Evolutionary conservation across 164 flowering plant species (phyloP).

Genomic region (Hamamelis virginiana): DNA sequence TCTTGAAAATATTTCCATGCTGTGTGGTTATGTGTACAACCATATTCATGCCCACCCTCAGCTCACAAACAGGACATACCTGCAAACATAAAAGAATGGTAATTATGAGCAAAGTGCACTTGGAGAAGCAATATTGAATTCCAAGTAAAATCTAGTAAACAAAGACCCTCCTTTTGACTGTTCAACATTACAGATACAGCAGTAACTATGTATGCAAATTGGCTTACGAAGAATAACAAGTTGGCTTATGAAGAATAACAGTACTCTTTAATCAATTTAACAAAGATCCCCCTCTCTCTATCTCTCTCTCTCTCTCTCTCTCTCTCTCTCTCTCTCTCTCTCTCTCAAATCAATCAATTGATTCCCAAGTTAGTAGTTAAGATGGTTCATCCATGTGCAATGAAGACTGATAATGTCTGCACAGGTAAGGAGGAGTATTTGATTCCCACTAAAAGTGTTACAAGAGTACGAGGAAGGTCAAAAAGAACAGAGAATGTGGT

Average conservation of each 20-base stretch:
- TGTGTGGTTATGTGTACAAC: conserved; percentile 47
- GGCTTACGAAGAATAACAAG: too few species aligned
- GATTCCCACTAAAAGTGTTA: background rate
- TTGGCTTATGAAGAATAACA: background rate
- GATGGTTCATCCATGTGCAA: background rate
- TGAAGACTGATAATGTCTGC: background rate
- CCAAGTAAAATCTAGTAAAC: background rate
- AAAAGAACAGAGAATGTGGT: background rate
- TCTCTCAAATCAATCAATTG: too few species aligned
- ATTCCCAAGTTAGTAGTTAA: too few species aligned
- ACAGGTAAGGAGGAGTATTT: background rate
- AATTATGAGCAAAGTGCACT: background rate
- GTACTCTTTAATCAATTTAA: background rate
- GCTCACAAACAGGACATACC: conserved; percentile 56
- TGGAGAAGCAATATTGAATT: background rate
- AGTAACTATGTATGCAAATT: background rate
- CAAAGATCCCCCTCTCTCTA: background rate
- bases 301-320: background rate
- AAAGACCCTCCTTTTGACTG: too few species aligned
- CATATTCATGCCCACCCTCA: conserved; percentile 40
- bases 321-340: background rate
- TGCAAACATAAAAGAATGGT: conserved; percentile 23
- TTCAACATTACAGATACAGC: background rate
- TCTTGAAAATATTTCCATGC: conserved; percentile 43
- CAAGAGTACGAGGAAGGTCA: background rate